phyloP scores from a whole-genome alignment of 257 asterid species.

The Jacaranda copaia region DNA sequence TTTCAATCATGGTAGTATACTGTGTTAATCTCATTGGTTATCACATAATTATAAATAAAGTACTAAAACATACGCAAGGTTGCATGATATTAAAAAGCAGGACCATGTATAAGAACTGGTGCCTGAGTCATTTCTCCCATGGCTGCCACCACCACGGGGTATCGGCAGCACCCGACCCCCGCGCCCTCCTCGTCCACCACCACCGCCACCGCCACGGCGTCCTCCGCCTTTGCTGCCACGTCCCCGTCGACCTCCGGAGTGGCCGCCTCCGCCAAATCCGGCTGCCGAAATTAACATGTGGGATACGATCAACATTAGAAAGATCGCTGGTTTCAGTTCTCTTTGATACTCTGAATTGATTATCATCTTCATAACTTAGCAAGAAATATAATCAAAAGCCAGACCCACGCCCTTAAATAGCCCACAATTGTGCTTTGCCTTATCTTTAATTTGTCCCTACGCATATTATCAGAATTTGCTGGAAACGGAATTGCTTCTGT shows the following conservation, averaged over 20 bases:
- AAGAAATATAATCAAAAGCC: too few species aligned
- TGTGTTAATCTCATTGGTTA: too few species aligned
- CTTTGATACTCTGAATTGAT: neutral
- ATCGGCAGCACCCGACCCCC: too few species aligned
- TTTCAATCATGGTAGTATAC: too few species aligned
- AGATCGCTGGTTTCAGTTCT: neutral
- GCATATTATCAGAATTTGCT: too few species aligned
- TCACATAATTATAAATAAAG: too few species aligned
- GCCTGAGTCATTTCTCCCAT: neutral
- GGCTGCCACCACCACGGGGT: neutral
- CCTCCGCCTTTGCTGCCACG: neutral
- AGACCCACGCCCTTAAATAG: too few species aligned
- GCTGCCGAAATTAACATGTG: constrained; percentile 23
- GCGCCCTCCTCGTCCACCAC: too few species aligned
- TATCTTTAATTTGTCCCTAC: too few species aligned
- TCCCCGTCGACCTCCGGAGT: neutral
- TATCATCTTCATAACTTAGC: neutral
- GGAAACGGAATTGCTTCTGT: too few species aligned
- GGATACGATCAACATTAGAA: neutral
- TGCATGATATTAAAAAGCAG: neutral
- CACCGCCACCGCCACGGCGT: neutral
- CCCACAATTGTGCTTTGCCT: too few species aligned
- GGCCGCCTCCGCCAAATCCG: constrained; percentile 13
- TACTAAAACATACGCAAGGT: neutral
- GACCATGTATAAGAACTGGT: neutral